Conservation (phyloP, 495 filamentous ascomycete species). For the Daldinia bambusicola region DNA sequence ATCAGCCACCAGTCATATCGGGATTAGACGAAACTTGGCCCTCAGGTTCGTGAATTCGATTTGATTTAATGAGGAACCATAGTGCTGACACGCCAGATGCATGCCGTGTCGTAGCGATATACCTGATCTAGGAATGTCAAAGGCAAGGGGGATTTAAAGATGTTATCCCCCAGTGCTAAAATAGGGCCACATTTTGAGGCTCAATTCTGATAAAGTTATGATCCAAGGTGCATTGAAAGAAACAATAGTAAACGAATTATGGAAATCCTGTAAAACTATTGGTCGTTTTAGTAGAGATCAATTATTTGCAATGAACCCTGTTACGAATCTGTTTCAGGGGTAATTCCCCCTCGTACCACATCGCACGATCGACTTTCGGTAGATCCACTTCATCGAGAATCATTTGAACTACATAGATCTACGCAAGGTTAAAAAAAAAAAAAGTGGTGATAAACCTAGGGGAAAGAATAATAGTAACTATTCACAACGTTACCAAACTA, state of each 20-base stretch:
- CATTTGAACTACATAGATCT: conserved; percentile 1
- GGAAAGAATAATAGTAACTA: no score
- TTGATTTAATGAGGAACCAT: no score
- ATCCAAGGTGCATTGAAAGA: background rate
- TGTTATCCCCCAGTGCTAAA: background rate
- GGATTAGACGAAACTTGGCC: conserved; percentile 66
- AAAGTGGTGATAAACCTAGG: background rate
- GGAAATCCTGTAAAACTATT: background rate
- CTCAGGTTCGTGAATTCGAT: conserved; percentile 53
- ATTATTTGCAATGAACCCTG: conserved; percentile 14
- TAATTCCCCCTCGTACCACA: conserved; percentile 25
- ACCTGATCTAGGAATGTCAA: background rate
- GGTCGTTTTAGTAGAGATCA: background rate
- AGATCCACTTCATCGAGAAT: conserved; percentile 10
- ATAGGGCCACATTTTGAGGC: conserved; percentile 1
- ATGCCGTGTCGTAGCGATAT: no score
- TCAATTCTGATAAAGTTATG: background rate
- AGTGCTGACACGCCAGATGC: no score
- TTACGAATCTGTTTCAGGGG: conserved; percentile 31
- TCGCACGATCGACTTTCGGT: conserved; percentile 24
- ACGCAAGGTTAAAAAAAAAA: background rate
- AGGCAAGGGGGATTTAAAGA: background rate
- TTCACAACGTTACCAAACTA: background rate
- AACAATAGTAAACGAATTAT: background rate
- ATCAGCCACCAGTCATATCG: conserved; percentile 54